Conservation (phyloP, 495 filamentous ascomycete species). For the Cudoniella acicularis region DNA sequence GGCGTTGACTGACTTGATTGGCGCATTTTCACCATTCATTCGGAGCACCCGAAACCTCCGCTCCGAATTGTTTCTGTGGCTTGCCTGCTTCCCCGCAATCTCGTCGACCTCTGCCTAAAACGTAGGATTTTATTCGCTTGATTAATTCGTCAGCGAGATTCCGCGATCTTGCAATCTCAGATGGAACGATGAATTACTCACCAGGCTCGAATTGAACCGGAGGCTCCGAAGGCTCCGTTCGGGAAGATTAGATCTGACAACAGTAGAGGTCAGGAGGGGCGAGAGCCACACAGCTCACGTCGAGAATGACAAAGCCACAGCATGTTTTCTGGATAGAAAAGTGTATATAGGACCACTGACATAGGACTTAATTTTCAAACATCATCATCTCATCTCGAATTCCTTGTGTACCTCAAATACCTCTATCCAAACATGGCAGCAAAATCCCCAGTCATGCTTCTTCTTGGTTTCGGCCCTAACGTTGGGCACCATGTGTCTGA, state of each 20-base stretch:
- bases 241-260: slow-evolving; percentile 21
- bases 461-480: slow-evolving; percentile 30
- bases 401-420: slow-evolving; percentile 21
- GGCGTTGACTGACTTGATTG: slow-evolving; percentile 19
- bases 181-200: slow-evolving; percentile 21
- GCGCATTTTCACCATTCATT: slow-evolving; percentile 19
- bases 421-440: slow-evolving; percentile 21
- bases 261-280: slow-evolving; percentile 17
- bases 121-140: slow-evolving; percentile 17
- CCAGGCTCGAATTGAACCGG: slow-evolving; percentile 19
- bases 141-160: slow-evolving; percentile 21
- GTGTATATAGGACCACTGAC: slow-evolving; percentile 20
- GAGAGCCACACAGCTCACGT: slow-evolving; percentile 20
- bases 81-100: slow-evolving; percentile 17
- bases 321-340: slow-evolving; percentile 20
- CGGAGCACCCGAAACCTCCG: slow-evolving; percentile 20
- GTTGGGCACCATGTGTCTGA: slow-evolving; percentile 32
- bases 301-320: slow-evolving; percentile 20
- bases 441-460: slow-evolving; percentile 16
- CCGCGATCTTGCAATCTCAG: slow-evolving; percentile 19
- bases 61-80: slow-evolving; percentile 21
- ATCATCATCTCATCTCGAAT: slow-evolving; percentile 21
- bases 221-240: slow-evolving; percentile 20
- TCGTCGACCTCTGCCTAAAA: slow-evolving; percentile 18
- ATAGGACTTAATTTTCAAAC: slow-evolving; percentile 20